Conservation (phyloP, 2,329 filamentous ascomycete species). For the Epichloe brachyelytri region DNA sequence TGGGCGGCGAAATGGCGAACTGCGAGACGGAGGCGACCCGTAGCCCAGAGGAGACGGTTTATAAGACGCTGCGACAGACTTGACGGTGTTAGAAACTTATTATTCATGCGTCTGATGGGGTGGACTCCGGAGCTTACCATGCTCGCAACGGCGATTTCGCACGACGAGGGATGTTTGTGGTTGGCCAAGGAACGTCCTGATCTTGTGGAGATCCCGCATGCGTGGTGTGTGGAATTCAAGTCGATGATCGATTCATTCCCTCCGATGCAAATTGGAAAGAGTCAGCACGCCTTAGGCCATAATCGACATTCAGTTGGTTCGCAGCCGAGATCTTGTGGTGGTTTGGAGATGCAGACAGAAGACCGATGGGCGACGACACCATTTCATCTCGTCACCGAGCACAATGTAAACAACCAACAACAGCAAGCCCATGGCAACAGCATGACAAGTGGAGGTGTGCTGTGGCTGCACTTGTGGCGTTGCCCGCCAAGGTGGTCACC, state of each 20-base stretch:
- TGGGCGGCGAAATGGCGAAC: slow-evolving; percentile 49
- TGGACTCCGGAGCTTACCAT: slow-evolving; percentile 17
- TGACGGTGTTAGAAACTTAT: slow-evolving; percentile 15
- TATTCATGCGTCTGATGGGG: slow-evolving; percentile 11
- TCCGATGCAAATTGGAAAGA: background rate
- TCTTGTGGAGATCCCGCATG: background rate
- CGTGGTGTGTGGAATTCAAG: background rate
- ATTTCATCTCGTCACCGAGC: background rate
- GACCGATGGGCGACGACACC: background rate
- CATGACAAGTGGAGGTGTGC: background rate
- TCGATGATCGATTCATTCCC: background rate
- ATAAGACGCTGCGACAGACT: slow-evolving; percentile 46
- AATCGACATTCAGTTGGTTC: background rate
- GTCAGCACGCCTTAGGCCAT: background rate
- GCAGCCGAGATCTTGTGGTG: background rate
- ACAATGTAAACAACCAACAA: slow-evolving; percentile 17
- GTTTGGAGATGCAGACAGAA: background rate
- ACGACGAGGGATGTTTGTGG: slow-evolving; percentile 5
- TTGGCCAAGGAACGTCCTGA: slow-evolving; percentile 11
- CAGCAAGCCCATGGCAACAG: slow-evolving; percentile 16
- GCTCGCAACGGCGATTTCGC: slow-evolving; percentile 8
- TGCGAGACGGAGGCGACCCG: slow-evolving; percentile 47
- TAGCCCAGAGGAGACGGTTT: slow-evolving; percentile 62
- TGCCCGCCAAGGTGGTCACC: background rate
- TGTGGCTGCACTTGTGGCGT: slow-evolving; percentile 11